Evolutionary conservation across 345 rosid species (phyloP).

Genomic region (Eucalyptus polybractea): DNA sequence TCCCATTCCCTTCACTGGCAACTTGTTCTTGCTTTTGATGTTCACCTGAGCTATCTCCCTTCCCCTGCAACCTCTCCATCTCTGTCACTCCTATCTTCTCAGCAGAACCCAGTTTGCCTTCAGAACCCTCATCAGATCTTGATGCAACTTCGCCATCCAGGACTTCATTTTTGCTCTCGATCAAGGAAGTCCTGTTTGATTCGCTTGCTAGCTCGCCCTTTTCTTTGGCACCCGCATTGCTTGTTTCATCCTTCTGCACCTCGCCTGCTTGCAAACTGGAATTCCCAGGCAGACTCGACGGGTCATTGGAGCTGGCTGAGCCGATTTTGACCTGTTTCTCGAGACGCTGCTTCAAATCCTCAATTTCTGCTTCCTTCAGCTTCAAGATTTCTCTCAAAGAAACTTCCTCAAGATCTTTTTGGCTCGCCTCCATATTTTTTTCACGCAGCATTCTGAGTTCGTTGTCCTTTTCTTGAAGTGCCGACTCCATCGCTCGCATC

Average conservation of each 20-base stretch:
- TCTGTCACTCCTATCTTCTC: neutral
- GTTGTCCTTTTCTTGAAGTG: constrained; percentile 28
- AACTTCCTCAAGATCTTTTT: constrained; percentile 1
- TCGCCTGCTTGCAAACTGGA: neutral
- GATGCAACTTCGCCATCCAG: neutral
- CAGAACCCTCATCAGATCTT: neutral
- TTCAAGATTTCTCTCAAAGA: constrained; percentile 26
- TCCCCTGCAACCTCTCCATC: neutral
- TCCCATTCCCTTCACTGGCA: neutral
- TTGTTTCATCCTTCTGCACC: neutral
- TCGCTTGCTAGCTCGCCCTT: neutral
- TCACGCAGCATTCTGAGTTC: constrained; percentile 23
- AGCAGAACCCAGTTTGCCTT: neutral
- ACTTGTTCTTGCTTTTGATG: neutral
- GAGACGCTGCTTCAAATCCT: constrained; percentile 24
- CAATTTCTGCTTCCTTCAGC: constrained; percentile 37
- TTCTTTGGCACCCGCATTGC: neutral
- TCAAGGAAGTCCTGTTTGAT: neutral
- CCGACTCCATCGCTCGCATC: constrained; percentile 23
- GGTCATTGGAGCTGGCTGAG: constrained; percentile 18
- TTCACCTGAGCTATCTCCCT: neutral
- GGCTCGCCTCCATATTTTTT: neutral
- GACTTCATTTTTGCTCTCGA: neutral
- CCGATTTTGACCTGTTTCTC: constrained; percentile 1
- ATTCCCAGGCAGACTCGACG: neutral